These are phyloP conservation scores for Kernera saxatilis DNA, from an alignment of 345 rosid genomes.

Conservation along the genomic window DNA sequence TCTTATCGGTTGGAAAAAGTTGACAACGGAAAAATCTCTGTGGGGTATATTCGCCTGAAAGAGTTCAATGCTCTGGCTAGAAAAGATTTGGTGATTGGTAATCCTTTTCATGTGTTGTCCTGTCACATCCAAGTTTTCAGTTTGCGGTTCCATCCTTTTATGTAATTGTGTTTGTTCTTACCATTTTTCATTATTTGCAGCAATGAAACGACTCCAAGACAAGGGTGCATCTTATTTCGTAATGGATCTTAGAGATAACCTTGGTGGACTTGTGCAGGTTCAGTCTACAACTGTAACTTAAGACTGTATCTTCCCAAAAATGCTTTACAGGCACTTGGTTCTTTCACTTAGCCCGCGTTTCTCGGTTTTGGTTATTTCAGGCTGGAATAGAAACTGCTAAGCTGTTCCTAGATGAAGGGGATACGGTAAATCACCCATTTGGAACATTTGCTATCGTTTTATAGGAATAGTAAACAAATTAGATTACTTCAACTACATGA, in stretches of 20 bases:
- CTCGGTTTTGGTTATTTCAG: conserved; percentile 40
- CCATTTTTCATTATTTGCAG: conserved; percentile 33
- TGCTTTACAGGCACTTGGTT: background rate
- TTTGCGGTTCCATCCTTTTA: background rate
- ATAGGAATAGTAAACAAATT: background rate
- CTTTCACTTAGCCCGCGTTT: background rate
- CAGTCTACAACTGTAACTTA: background rate
- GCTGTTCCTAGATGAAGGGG: conserved; percentile 82
- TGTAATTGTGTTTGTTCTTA: background rate
- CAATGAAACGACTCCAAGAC: conserved; percentile 81
- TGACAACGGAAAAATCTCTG: conserved; percentile 53
- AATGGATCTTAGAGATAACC: conserved; percentile 95
- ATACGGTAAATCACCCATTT: conserved; percentile 47
- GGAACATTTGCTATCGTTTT: background rate
- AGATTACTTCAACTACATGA: background rate
- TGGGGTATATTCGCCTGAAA: conserved; percentile 78
- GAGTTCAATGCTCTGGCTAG: conserved; percentile 94
- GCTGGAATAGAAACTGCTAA: conserved; percentile 96
- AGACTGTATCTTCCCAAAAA: background rate
- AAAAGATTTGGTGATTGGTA: conserved; percentile 90
- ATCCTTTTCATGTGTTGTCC: conserved; percentile 9
- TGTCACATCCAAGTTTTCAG: background rate
- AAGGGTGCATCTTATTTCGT: conserved; percentile 85
- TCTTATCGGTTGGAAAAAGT: conserved; percentile 75
- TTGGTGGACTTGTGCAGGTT: conserved; percentile 96